Evolutionary conservation across 345 rosid genomes (phyloP), one percentile per base, ranked within the genome.

Genomic region (Syzygium aqueum): DNA sequence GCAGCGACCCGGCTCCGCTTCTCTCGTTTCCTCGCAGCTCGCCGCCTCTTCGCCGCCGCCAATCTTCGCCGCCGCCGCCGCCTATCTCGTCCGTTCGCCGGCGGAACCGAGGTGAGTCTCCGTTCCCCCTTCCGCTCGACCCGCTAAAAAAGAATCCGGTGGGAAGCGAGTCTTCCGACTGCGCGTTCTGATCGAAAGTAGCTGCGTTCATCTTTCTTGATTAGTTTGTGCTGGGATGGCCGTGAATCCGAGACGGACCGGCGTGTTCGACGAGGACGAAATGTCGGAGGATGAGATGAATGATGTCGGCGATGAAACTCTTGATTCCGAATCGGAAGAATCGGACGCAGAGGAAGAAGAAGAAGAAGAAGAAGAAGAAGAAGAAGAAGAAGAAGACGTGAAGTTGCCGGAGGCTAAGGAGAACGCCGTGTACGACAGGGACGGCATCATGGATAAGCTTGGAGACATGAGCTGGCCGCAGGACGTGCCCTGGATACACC

Each of bases 401-500:
- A 97, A 95, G 86, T 85, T 92, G 85, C 56, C 92, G 2, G 93
- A 93, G 89, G 97, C 99, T 11, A 89, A 95, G 2, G 91, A 93
- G 86, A 90, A 90, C 43, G 93, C 98, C 21, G n/a, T 95, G 77
- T 93, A 85, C 90, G 92, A 96, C 83, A 90, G 94, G 86, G 96
- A 93, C 27, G 98, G 94, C 11, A 91, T 96, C 4, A 90, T 90
- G 67, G 98, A 96, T 78, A 97, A 96, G 13, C 96, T 96, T 40
- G 92, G 95, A 86, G 99, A 97, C 88, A 93, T 96, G 19, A 92
- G 92, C 90, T 97, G 97, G 98, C 98, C 98, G 0, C 94, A 93
- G 87, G 90, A 91, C 53, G 93, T 88, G 23, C 91, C 93, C 2
- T 97, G 99, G 99, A 91, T 88, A 59, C 95, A 97, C 87, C 92